Evolutionary conservation across 257 asterid genomes (phyloP), one percentile per base, ranked within the genome.

Genomic region (Nicotiana tomentosiformis): DNA sequence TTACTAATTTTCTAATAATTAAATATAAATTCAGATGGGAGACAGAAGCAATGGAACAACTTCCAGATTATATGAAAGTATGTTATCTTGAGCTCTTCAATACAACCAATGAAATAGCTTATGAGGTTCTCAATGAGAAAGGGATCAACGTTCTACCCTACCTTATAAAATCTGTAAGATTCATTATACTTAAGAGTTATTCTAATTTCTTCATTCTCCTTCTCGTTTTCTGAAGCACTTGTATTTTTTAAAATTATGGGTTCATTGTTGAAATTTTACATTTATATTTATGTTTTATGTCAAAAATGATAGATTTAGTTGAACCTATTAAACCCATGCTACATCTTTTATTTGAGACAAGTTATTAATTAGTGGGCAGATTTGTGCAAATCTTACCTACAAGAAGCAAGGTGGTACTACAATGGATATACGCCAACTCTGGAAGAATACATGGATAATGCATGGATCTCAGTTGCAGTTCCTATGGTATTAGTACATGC

Each of bases 381-480:
- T 32, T 35, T 88, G 39, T 70, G 67, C 78, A 30, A n/a, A n/a
- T 12, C 90, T n/a, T 86, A 69, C 80, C 23, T 81, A 17, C 85
- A 80, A 53, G 93, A 89, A 64, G 90, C 89, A 12, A 57, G 64
- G 56, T 90, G 93, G 93, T 90, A 81, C 53, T 33, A 66, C 30
- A 35, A 8, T 17, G 89, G 85, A 12, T 86, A 86, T 29, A 74
- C 72, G 7, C 93, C 90, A 65, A 84, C 20, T 5, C 5, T 83
- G 0, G 88, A 86, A 64, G 92, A 90, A 72, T 90, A 90, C 20
- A 79, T 90, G 3, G 49, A 80, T 1, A 90, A 78, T 6, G 91
- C 82, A 12, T 83, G 88, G 91, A 76, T 88, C 32, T 86, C 93
- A 39, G 78, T 87, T 32, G 35, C 92, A 0, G 86, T 68, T 35